phyloP scores from a whole-genome alignment of 176 grass and related monocot genomes.

The Rhipidocladum racemiflorum region DNA sequence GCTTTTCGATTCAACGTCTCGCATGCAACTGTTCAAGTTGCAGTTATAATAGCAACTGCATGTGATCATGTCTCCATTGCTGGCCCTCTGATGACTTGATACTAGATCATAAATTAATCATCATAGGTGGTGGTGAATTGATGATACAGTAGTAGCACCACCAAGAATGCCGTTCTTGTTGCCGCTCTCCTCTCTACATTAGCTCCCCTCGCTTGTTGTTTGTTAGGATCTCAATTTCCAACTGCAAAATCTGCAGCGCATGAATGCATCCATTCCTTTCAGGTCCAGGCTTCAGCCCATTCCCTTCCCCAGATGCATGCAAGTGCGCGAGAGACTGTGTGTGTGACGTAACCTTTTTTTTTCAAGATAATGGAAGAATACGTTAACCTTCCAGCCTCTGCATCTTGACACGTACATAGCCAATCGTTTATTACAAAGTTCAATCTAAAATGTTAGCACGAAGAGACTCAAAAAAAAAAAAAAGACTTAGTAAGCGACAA shows the following conservation, averaged over 20 bases:
- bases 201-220: neutral
- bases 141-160: neutral
- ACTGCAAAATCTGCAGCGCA: neutral
- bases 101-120: neutral
- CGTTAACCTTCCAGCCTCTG: too few species aligned
- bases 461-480: too few species aligned
- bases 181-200: neutral
- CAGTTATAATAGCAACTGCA: too few species aligned
- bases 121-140: neutral
- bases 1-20: too few species aligned
- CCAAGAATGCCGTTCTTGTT: neutral
- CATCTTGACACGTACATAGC: too few species aligned
- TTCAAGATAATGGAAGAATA: too few species aligned
- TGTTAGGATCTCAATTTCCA: neutral
- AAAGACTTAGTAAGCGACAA: too few species aligned
- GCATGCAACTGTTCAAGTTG: too few species aligned
- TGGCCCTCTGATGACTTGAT: neutral
- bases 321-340: neutral
- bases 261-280: neutral
- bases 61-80: too few species aligned
- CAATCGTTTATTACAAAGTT: too few species aligned
- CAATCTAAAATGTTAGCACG: too few species aligned
- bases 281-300: conserved; percentile 4
- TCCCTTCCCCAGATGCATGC: neutral
- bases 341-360: neutral